Base-by-base conservation (phyloP, 345 rosid genomes). In the Populus ilicifolia region DNA sequence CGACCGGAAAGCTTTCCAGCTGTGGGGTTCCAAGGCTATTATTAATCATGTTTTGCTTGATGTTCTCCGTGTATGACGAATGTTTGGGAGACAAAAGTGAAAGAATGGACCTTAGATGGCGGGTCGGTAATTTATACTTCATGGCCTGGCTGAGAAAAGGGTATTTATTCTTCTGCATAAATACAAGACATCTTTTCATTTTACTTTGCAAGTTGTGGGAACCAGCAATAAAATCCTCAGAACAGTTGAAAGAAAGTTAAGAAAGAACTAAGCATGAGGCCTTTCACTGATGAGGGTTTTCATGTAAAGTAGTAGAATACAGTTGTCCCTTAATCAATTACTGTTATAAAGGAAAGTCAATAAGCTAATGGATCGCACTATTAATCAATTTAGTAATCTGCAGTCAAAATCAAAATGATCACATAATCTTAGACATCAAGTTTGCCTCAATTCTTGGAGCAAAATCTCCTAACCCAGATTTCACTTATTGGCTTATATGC, bases 331-430 rank as follows among this genome's bases (percentile, higher is more conserved):
- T 62, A 70, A 79, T 81, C 70, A 69, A 72, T 23, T 67, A 33
- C 38, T 36, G 27, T 13, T 1, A 16, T 54, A 69, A 69, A 69
- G 63, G 66, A 75, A 39, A 59, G 72, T 36, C 52, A 80, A 73
- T 21, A 38, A 63, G 67, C 20, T 36, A 65, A 56, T 76, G 79
- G 73, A 73, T 50, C 68, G 63, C 81, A 71, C 75, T 23, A 23
- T 76, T 18, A 13, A 80, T 82, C 71, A 70, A 65, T 65, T 23
- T 46, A 43, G 69, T 30, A 64, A 75, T 80, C 75, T 80, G 72
- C 79, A 82, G 84, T 86, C 84, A 84, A 82, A 70, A 78, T 77
- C 80, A 65, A 75, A 38, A 80, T 84, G 80, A 82, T 86, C 76
- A 74, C 76, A 61, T 70, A 67, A 80, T 81, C 85, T 81, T n/a